Conservation (phyloP, 495 filamentous ascomycete species). For the Aspergillus indologenus region DNA sequence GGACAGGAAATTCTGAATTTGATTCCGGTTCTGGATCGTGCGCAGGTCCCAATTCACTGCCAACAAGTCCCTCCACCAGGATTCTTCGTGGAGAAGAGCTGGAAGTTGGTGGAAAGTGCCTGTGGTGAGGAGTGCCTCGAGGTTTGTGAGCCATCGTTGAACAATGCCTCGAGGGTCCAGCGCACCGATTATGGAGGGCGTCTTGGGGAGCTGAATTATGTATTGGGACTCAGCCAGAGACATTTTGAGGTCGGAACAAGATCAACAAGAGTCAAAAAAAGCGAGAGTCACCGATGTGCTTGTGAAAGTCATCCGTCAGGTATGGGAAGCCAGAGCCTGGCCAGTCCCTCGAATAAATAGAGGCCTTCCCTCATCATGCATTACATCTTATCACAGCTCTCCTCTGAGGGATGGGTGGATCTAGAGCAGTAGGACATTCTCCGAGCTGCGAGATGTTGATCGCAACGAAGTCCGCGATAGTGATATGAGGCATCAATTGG, state of each 20-base stretch:
- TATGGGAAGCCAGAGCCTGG: too few relatives aligned
- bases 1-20: slow-evolving; percentile 50
- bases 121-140: slow-evolving; percentile 24
- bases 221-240: slow-evolving; percentile 26
- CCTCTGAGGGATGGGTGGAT: not conserved
- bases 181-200: slow-evolving; percentile 15
- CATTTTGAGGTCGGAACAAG: slow-evolving; percentile 9
- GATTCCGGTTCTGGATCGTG: slow-evolving; percentile 46
- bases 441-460: not conserved
- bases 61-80: slow-evolving; percentile 65
- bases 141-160: slow-evolving; percentile 37
- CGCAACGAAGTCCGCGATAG: not conserved
- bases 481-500: not conserved
- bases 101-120: slow-evolving; percentile 17
- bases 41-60: slow-evolving; percentile 58
- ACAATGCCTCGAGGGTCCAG: slow-evolving; percentile 27
- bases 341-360: too few relatives aligned
- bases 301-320: too few relatives aligned
- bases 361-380: too few relatives aligned
- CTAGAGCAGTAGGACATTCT: not conserved
- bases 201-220: slow-evolving; percentile 32
- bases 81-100: slow-evolving; percentile 50
- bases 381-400: too few relatives aligned
- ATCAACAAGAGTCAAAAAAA: not conserved
- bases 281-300: not conserved